Conservation (phyloP, 257 asterid species). For the Plantago major region DNA sequence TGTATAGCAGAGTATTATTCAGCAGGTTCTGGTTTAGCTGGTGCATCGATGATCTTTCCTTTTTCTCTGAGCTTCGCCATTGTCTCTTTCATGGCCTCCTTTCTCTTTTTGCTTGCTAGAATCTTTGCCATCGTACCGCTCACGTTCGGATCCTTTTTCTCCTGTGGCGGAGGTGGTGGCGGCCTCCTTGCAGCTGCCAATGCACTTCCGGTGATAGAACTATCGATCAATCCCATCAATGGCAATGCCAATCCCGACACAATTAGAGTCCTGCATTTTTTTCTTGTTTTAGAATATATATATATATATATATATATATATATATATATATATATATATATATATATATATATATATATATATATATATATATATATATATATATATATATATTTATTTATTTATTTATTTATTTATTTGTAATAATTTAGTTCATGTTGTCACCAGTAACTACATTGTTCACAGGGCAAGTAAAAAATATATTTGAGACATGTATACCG, state of each 20-base stretch:
- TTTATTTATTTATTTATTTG: too few relatives aligned
- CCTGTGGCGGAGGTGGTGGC: conserved; percentile 75
- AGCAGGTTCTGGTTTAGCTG: conserved; percentile 28
- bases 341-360: background rate
- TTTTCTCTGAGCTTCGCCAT: conserved; percentile 55
- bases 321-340: background rate
- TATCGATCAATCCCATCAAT: conserved; percentile 27
- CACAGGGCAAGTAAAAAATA: too few relatives aligned
- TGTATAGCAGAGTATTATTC: background rate
- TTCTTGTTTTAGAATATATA: background rate
- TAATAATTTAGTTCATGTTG: background rate
- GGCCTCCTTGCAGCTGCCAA: conserved; percentile 66
- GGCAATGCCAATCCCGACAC: conserved; percentile 48
- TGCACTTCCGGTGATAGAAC: conserved; percentile 33
- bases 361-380: background rate
- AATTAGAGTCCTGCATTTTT: conserved; percentile 44
- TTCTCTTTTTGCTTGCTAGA: conserved; percentile 85
- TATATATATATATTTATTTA: background rate
- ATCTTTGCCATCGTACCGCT: conserved; percentile 65
- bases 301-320: background rate
- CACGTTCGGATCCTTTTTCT: conserved; percentile 78
- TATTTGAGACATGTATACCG: too few relatives aligned
- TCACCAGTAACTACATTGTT: too few relatives aligned
- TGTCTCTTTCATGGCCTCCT: conserved; percentile 76
- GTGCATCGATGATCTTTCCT: conserved; percentile 46